Evolutionary conservation across 2,329 filamentous ascomycete species (phyloP).

Genomic region (Cercospora zeina): DNA sequence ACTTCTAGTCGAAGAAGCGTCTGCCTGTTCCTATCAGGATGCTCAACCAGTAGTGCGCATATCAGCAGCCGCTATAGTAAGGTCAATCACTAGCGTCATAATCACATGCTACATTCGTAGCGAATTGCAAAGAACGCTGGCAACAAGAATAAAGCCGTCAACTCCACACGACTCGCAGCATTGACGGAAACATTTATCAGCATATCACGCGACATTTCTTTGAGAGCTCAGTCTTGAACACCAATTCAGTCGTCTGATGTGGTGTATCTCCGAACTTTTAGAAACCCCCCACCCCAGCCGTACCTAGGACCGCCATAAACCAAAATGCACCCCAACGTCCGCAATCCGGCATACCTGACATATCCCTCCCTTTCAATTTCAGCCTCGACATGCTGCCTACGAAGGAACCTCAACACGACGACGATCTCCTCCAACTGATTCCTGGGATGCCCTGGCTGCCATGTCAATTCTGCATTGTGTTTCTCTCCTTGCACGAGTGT

Average conservation of each 20-base stretch:
- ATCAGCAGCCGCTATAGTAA: no score
- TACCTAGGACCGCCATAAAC: slow-evolving; percentile 21
- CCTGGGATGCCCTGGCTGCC: slow-evolving; percentile 2
- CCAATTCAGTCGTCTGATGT: not conserved
- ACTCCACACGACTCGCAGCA: no score
- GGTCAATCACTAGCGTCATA: no score
- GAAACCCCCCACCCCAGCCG: slow-evolving; percentile 13
- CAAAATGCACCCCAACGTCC: slow-evolving; percentile 23
- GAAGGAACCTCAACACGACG: slow-evolving; percentile 21
- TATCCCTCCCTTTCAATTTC: slow-evolving; percentile 21
- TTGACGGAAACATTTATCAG: no score
- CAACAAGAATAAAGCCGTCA: no score
- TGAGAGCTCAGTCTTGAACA: not conserved
- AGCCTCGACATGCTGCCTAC: slow-evolving; percentile 19
- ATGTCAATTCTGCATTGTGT: slow-evolving; percentile 12
- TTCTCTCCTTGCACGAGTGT: slow-evolving; percentile 8
- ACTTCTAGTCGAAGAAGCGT: not conserved
- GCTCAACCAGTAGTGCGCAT: no score
- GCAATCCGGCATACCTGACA: not conserved
- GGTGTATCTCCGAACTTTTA: not conserved
- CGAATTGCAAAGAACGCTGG: no score
- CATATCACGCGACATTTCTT: not conserved
- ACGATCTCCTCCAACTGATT: slow-evolving; percentile 17
- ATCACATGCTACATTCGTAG: no score
- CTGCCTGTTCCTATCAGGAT: no score